Percentiles rank a stretch among this genome's conserved stretches.
phyloP scores from a whole-genome alignment of 78 protist genomes.

The Isochrysis galbana region DNA sequence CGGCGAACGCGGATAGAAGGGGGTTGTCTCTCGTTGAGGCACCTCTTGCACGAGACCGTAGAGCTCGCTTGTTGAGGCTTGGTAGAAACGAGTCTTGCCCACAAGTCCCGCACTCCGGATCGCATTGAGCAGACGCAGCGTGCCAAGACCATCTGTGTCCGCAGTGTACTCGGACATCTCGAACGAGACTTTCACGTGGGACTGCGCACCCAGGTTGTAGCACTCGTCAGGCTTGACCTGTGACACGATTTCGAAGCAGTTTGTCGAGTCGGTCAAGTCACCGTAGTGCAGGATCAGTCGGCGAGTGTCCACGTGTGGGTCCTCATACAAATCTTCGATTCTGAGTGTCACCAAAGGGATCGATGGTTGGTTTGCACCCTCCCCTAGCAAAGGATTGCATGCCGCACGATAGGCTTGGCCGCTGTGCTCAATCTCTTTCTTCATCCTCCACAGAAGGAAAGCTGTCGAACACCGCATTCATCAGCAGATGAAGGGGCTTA shows the following conservation, averaged over 20 bases:
- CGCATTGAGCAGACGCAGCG: constrained; percentile 89
- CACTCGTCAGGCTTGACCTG: constrained; percentile 68
- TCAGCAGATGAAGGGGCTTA: too few species aligned
- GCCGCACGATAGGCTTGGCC: too few species aligned
- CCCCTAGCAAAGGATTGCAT: background rate
- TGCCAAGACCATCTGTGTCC: constrained; percentile 83
- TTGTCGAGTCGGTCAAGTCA: constrained; percentile 82
- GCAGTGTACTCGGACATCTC: constrained; percentile 93
- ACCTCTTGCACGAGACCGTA: constrained; percentile 86
- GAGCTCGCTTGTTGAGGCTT: constrained; percentile 90
- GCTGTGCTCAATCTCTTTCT: too few species aligned
- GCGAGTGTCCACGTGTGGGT: background rate
- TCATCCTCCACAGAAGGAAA: too few species aligned
- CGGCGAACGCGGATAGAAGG: constrained; percentile 94
- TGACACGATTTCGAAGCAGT: constrained; percentile 55
- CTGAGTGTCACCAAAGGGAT: too few species aligned
- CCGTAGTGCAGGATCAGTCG: constrained; percentile 79
- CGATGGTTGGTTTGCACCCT: background rate
- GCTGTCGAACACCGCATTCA: too few species aligned
- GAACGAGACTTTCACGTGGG: constrained; percentile 73
- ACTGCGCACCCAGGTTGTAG: constrained; percentile 90
- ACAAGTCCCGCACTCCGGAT: constrained; percentile 77
- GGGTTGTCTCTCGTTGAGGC: constrained; percentile 83
- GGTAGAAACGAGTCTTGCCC: constrained; percentile 68
- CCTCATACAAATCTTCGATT: constrained; percentile 73